Evolutionary conservation across 2,329 filamentous ascomycete genomes (phyloP).

Genomic region (Epichloe coenophiala): DNA sequence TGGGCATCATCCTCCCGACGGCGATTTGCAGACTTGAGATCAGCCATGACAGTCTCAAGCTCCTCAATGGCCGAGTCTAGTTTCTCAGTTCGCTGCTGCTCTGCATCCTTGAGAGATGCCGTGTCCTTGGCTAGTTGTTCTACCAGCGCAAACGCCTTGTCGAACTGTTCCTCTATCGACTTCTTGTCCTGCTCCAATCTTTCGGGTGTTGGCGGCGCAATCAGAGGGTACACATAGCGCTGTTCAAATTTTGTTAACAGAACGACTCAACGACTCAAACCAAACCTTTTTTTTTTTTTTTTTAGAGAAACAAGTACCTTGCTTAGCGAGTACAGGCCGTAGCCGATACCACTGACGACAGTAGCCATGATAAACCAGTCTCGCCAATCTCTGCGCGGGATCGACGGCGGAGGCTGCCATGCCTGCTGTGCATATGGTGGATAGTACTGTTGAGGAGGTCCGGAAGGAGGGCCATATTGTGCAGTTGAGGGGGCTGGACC

Average conservation of each 20-base stretch:
- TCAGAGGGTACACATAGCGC: conserved; percentile 83
- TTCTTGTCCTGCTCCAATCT: conserved; percentile 91
- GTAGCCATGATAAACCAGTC: conserved; percentile 99
- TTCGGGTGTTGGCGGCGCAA: conserved; percentile 85
- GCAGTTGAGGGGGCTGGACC: conserved; percentile 30
- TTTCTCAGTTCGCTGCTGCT: conserved; percentile 70
- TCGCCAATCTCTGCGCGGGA: conserved; percentile 81
- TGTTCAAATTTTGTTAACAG: conserved; percentile 21
- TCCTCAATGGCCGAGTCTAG: conserved; percentile 72
- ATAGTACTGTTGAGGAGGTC: conserved; percentile 30
- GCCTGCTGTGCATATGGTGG: conserved; percentile 37
- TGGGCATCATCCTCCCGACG: conserved; percentile 79
- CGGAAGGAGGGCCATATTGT: conserved; percentile 29
- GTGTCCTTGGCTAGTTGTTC: conserved; percentile 91
- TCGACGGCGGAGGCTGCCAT: conserved; percentile 45
- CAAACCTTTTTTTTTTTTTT: no score
- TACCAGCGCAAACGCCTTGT: conserved; percentile 77
- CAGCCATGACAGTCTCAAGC: conserved; percentile 68
- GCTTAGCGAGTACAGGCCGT: conserved; percentile 75
- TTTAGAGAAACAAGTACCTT: conserved; percentile 42
- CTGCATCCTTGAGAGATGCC: conserved; percentile 70
- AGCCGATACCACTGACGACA: conserved; percentile 76
- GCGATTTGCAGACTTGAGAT: conserved; percentile 69
- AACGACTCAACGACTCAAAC: no score
- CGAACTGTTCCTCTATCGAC: conserved; percentile 83